A percentile compares a stretch with the other conserved stretches of the same genome.
phyloP scores from a whole-genome alignment of 768 basidiomycete genomes.

The Strobilomyces echinocephalus region DNA sequence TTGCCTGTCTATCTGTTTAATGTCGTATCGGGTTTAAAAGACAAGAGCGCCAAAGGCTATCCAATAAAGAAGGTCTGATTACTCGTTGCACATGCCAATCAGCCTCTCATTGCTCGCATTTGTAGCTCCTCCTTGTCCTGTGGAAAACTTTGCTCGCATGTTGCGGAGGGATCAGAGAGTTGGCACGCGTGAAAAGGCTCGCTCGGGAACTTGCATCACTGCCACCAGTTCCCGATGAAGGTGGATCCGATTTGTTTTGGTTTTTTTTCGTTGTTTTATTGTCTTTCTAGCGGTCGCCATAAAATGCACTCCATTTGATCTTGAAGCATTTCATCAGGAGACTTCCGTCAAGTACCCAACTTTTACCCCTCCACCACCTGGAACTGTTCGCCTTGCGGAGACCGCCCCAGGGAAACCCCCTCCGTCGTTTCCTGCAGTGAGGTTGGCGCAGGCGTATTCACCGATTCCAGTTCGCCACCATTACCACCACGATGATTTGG shows the following conservation, averaged over 20 bases:
- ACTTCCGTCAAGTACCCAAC: constrained; percentile 95
- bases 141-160: constrained; percentile 94
- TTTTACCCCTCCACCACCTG: constrained; percentile 60
- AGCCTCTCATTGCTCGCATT: constrained; percentile 29
- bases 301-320: constrained; percentile 88
- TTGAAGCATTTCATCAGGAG: constrained; percentile 85
- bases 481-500: constrained; percentile 81
- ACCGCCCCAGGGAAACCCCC: constrained; percentile 27
- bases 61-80: constrained; percentile 87
- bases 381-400: constrained; percentile 31
- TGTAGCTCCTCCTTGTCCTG: constrained; percentile 80
- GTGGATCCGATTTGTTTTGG: constrained; percentile 24
- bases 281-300: constrained; percentile 51
- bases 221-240: constrained; percentile 46
- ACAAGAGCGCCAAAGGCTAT: constrained; percentile 92
- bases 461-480: constrained; percentile 93
- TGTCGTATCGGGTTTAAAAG: constrained; percentile 82
- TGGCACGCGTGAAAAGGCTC: constrained; percentile 75
- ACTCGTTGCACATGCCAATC: not conserved
- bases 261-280: constrained; percentile 5
- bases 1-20: constrained; percentile 90
- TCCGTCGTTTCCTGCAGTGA: constrained; percentile 43
- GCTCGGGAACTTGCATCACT: constrained; percentile 83
- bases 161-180: constrained; percentile 88
- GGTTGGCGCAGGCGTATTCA: constrained; percentile 84